Base-by-base conservation (phyloP, 257 asterid genomes). In the Capsicum rhomboideum region DNA sequence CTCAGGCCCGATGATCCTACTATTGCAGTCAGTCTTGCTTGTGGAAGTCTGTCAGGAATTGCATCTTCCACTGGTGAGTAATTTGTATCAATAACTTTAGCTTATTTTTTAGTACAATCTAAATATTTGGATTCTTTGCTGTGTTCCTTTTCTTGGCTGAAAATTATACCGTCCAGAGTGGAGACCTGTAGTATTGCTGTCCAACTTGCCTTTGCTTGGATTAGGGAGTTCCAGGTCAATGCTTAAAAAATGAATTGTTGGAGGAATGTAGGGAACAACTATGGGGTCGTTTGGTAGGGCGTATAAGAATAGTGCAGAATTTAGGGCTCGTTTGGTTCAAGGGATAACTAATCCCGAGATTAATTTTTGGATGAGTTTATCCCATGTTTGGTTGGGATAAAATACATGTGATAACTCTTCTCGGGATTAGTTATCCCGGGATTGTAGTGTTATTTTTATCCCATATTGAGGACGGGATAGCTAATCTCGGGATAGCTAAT, bases 21-120 rank as follows among this genome's bases (percentile, higher is more conserved):
- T 21, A 82, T 93, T 18, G 68, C 85, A 26, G 92, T 94, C 86
- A 93, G 98, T 91, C 98, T 96, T 89, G 92, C 93, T 82, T 96
- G 98, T 88, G 99, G 99, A 86, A 92, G 98, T 91, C 92, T 96
- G 63, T 94, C 99, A 31, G 99, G 99, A 71, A 89, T 96, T 82
- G 98, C 97, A 75, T 91, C 99, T 82, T 96, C 99, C 69, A 92
- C 97, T 86, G 96, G 99, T 94, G 84, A 91, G 86, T 44, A 80
- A 17, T 82, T 85, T 82, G 61, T 26, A 50, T 78, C 71, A 37
- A 54, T 6, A 54, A 55, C 37, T 9, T 31, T 75, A 75, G 80
- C n/a, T 49, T 23, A 23, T 34, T 34, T 49, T 28, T 4, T 26
- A 21, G 12, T 49, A 8, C 61, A 49, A 75, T 49, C n/a, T 10